Evolutionary conservation across 2,329 filamentous ascomycete species (phyloP).

Genomic region (Hymenotorrendiella dingleyae): DNA sequence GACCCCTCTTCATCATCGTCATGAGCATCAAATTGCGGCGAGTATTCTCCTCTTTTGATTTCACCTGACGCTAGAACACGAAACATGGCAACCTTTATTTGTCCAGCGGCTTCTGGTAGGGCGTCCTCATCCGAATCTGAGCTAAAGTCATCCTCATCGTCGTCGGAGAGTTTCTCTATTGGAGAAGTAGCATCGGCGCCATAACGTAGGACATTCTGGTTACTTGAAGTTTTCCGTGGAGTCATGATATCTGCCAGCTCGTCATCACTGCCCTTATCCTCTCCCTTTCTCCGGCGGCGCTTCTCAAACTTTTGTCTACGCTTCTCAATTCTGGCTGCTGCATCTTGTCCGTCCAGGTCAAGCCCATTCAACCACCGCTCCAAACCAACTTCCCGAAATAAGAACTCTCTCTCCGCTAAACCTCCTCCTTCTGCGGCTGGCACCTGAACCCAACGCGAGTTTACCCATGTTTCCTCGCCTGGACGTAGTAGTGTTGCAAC

Average conservation of each 20-base stretch:
- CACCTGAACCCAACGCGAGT: constrained; percentile 94
- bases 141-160: constrained; percentile 64
- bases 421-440: constrained; percentile 87
- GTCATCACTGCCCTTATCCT: constrained; percentile 40
- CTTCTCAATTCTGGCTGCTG: constrained; percentile 83
- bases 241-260: constrained; percentile 36
- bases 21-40: constrained; percentile 93
- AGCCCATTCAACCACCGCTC: constrained; percentile 96
- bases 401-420: constrained; percentile 89
- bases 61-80: constrained; percentile 91
- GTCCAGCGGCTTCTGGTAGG: constrained; percentile 86
- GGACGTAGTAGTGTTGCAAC: constrained; percentile 88
- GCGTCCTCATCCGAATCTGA: constrained; percentile 75
- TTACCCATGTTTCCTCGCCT: constrained; percentile 98
- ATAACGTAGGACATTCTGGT: constrained; percentile 65
- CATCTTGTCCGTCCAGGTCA: constrained; percentile 89
- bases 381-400: constrained; percentile 93
- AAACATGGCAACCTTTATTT: constrained; percentile 97
- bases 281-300: constrained; percentile 59
- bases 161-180: constrained; percentile 60
- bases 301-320: constrained; percentile 74
- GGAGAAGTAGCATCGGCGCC: constrained; percentile 70
- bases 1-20: constrained; percentile 72
- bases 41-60: constrained; percentile 97
- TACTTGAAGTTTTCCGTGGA: constrained; percentile 22